Conservation (phyloP, 345 rosid genomes). For the Eucalyptus pauciflora region DNA sequence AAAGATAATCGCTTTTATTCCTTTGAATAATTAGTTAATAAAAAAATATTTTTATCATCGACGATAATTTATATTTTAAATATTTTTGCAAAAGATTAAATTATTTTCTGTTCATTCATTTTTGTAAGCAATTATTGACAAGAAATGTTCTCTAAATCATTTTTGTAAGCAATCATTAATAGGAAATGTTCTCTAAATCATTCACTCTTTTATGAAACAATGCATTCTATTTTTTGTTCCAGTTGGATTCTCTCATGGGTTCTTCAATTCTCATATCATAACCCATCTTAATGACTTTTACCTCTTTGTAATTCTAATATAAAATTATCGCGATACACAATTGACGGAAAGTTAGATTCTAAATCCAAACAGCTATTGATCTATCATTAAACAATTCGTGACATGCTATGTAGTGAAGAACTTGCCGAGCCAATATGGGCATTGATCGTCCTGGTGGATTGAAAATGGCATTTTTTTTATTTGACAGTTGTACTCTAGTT, state of each 20-base stretch:
- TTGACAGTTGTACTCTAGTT: fast-evolving
- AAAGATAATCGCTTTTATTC: too few relatives aligned
- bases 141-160: too few relatives aligned
- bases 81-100: too few relatives aligned
- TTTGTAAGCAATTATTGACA: too few relatives aligned
- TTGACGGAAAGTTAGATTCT: neutral
- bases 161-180: too few relatives aligned
- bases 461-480: neutral
- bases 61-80: too few relatives aligned
- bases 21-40: too few relatives aligned
- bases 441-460: fast-evolving
- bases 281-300: neutral
- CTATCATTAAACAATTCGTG: neutral
- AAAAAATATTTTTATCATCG: too few relatives aligned
- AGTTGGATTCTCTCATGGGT: neutral
- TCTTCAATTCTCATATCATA: fast-evolving
- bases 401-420: fast-evolving
- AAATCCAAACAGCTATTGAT: neutral
- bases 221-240: neutral
- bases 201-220: too few relatives aligned
- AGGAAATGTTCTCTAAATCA: too few relatives aligned
- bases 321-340: fast-evolving
- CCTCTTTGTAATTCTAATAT: neutral
- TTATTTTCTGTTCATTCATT: too few relatives aligned
- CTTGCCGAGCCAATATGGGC: neutral